Conservation (phyloP, 148 eudicot genomes). For the Drosera capensis region DNA sequence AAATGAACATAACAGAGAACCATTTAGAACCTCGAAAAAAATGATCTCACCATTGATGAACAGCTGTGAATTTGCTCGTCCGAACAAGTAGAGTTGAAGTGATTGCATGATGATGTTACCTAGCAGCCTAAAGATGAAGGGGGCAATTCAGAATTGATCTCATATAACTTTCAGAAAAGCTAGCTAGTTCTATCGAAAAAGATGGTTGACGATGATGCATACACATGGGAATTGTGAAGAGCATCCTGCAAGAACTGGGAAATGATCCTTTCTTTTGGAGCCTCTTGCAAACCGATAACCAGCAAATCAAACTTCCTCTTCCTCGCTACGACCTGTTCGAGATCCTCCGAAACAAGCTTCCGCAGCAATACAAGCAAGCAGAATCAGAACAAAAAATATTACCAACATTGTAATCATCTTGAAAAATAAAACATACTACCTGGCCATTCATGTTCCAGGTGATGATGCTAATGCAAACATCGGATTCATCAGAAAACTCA, state of each 20-base stretch:
- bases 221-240: slow-evolving; percentile 31
- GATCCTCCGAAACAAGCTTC: slow-evolving; percentile 24
- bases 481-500: slow-evolving; percentile 21
- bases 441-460: slow-evolving; percentile 53
- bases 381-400: too few species aligned
- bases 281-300: slow-evolving; percentile 42
- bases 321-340: slow-evolving; percentile 19
- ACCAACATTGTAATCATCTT: too few species aligned
- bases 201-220: too few species aligned
- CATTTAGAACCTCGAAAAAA: background rate
- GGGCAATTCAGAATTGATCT: too few species aligned
- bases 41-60: slow-evolving; percentile 16
- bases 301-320: slow-evolving; percentile 30
- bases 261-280: slow-evolving; percentile 19
- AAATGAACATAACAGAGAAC: background rate
- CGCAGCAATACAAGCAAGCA: background rate
- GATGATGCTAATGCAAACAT: slow-evolving; percentile 24
- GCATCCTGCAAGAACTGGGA: slow-evolving; percentile 15
- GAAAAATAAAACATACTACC: slow-evolving; percentile 8
- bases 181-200: too few species aligned
- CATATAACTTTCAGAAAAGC: too few species aligned
- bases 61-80: slow-evolving; percentile 18
- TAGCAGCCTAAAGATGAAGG: slow-evolving; percentile 15
- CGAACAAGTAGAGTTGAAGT: slow-evolving; percentile 31
- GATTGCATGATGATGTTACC: slow-evolving; percentile 39